phyloP scores from a whole-genome alignment of 495 filamentous ascomycete genomes.

The Penicillium bovifimosum region DNA sequence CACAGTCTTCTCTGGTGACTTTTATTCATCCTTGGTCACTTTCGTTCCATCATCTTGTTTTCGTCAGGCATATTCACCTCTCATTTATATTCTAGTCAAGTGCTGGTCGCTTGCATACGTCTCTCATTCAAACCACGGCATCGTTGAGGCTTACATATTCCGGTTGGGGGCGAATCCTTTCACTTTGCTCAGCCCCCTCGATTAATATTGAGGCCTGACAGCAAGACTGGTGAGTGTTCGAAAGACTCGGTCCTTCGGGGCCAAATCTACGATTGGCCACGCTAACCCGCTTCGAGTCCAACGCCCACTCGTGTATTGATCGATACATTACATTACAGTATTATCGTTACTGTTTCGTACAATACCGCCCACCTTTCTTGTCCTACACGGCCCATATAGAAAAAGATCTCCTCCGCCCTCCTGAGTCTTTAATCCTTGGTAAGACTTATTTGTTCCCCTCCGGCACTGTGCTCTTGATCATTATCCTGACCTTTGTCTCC shows the following conservation, averaged over 20 bases:
- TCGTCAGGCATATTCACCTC: too few species aligned
- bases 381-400: background rate
- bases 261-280: background rate
- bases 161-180: background rate
- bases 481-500: background rate
- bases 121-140: background rate
- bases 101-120: background rate
- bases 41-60: background rate
- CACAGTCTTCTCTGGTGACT: too few species aligned
- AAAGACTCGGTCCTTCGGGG: background rate
- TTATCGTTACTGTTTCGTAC: background rate
- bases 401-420: background rate
- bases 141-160: background rate
- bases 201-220: background rate
- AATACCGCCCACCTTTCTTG: background rate
- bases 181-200: background rate
- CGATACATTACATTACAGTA: background rate
- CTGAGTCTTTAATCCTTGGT: background rate
- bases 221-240: background rate
- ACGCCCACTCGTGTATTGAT: background rate
- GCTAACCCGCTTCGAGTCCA: background rate
- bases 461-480: background rate
- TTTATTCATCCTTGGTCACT: background rate
- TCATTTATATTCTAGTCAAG: background rate
- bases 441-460: constrained; percentile 33